Conservation (phyloP, 257 asterid species). For the Przewalskia tangutica region DNA sequence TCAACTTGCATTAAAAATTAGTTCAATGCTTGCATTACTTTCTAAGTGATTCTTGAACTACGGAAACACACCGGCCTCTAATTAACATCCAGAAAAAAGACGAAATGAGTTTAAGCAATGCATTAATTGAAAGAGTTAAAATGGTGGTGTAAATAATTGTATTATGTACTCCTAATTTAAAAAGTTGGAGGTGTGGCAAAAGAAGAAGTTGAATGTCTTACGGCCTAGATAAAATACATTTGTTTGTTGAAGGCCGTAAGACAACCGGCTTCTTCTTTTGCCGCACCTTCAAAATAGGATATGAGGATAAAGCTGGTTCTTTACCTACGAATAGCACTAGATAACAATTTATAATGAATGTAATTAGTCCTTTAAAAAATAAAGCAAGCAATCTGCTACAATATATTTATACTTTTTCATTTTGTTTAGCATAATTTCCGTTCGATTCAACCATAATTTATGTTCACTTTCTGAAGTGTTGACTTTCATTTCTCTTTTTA, state of each 20-base stretch:
- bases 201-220: not conserved
- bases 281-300: not conserved
- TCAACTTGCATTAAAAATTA: slow-evolving; percentile 5
- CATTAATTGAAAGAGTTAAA: not conserved
- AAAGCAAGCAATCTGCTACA: too few relatives aligned
- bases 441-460: not conserved
- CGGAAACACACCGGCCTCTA: not conserved
- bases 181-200: not conserved
- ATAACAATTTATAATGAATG: too few relatives aligned
- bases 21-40: not conserved
- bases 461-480: not conserved
- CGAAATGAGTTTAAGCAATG: not conserved
- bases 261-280: too few relatives aligned
- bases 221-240: not conserved
- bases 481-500: too few relatives aligned
- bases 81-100: not conserved
- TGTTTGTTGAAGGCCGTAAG: too few relatives aligned
- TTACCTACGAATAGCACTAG: too few relatives aligned
- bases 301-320: too few relatives aligned
- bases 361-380: too few relatives aligned
- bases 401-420: too few relatives aligned
- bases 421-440: not conserved
- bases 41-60: not conserved
- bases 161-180: too few relatives aligned
- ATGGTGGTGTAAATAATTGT: too few relatives aligned